Evolutionary conservation across 2,329 filamentous ascomycete genomes (phyloP).

Genomic region (Neocucurbitaria cava): DNA sequence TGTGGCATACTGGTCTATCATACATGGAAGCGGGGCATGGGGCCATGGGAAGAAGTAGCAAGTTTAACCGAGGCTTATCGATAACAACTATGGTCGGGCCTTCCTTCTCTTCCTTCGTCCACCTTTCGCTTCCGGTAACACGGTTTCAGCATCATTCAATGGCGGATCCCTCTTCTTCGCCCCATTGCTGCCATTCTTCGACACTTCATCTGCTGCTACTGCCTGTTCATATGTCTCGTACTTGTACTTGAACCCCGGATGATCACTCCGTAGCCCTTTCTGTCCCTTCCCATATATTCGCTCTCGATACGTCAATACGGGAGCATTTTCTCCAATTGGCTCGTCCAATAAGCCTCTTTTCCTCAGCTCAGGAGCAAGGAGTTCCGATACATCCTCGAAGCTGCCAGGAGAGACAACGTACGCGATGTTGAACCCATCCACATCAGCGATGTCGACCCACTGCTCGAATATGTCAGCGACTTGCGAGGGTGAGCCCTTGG

Average conservation of each 20-base stretch:
- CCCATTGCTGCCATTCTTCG: not conserved
- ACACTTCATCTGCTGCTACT: slow-evolving; percentile 4
- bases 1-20: not conserved
- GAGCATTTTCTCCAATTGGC: slow-evolving; percentile 5
- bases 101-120: not conserved
- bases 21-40: not conserved
- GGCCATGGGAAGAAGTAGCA: not conserved
- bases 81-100: not conserved
- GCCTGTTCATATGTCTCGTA: slow-evolving; percentile 21
- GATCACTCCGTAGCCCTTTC: slow-evolving; percentile 14
- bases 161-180: not conserved
- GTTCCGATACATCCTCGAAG: slow-evolving; percentile 18
- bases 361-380: slow-evolving; percentile 21
- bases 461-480: slow-evolving; percentile 71
- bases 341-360: slow-evolving; percentile 16
- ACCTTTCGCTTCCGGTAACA: not conserved
- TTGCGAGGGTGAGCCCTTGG: slow-evolving; percentile 67
- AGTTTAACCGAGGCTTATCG: slow-evolving; percentile 2
- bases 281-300: slow-evolving; percentile 20
- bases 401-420: slow-evolving; percentile 24
- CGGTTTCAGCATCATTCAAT: not conserved
- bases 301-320: slow-evolving; percentile 20
- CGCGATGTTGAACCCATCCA: slow-evolving; percentile 75
- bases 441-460: slow-evolving; percentile 71
- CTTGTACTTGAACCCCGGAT: slow-evolving; percentile 21